phyloP scores from a whole-genome alignment of 805 yeast species.

The Osmozyma mogii region DNA sequence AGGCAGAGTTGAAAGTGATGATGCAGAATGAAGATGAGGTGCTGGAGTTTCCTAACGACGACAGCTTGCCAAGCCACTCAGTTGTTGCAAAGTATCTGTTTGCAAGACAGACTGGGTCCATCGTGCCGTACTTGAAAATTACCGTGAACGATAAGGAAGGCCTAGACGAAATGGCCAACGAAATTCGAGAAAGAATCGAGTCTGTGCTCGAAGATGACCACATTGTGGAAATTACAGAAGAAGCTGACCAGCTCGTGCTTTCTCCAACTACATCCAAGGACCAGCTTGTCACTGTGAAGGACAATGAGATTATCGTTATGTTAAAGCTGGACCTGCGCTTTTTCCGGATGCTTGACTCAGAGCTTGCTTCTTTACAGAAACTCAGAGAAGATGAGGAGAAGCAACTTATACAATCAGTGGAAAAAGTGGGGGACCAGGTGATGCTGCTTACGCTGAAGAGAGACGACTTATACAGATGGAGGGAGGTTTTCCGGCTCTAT shows the following conservation, averaged over 20 bases:
- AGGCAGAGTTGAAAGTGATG: constrained; percentile 32
- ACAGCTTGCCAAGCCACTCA: constrained; percentile 29
- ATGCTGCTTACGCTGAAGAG: constrained; percentile 24
- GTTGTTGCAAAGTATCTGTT: constrained; percentile 36
- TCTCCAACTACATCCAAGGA: constrained; percentile 18
- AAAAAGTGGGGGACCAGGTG: constrained; percentile 32
- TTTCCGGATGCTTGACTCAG: constrained; percentile 49
- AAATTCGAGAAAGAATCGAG: constrained; percentile 21
- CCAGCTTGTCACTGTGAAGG: constrained; percentile 10
- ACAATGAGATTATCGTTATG: constrained; percentile 33
- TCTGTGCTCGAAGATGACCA: constrained; percentile 14
- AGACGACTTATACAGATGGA: constrained; percentile 60
- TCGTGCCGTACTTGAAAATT: constrained; percentile 33
- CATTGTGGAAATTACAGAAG: constrained; percentile 22
- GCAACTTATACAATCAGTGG: constrained; percentile 35
- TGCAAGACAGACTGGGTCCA: constrained; percentile 17
- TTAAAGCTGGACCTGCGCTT: constrained; percentile 52
- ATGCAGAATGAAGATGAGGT: constrained; percentile 22
- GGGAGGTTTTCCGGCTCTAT: constrained; percentile 57
- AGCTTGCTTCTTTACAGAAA: constrained; percentile 40
- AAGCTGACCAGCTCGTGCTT: constrained; percentile 21
- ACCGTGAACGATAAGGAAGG: constrained; percentile 23
- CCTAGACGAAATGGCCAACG: constrained; percentile 19
- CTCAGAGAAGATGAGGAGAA: constrained; percentile 37
- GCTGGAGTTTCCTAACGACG: constrained; percentile 26